A percentile compares a stretch with the other conserved stretches of the same genome.
Conservation (phyloP, 2,329 filamentous ascomycete genomes). For the Aspergillus jensenii region DNA sequence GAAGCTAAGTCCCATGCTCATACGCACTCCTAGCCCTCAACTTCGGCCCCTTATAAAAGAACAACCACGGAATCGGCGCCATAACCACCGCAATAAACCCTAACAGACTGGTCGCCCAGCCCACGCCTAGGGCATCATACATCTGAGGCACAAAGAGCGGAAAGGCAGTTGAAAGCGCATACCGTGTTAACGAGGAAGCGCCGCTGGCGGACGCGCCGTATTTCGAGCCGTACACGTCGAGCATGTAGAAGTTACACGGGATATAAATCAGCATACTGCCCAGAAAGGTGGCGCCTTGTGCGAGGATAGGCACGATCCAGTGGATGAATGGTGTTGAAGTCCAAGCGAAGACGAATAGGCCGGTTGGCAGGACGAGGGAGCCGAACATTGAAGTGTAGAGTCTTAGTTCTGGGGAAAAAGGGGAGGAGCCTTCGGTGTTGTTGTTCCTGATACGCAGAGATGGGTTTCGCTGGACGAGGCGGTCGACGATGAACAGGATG, state of each 20-base stretch:
- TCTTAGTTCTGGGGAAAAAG: slow-evolving; percentile 21
- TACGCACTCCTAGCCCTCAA: slow-evolving; percentile 32
- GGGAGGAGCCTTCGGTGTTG: background rate
- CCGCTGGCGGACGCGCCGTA: slow-evolving; percentile 39
- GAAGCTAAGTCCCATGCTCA: slow-evolving; percentile 17
- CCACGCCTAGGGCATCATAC: slow-evolving; percentile 40
- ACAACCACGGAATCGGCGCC: slow-evolving; percentile 38
- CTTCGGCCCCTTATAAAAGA: slow-evolving; percentile 32
- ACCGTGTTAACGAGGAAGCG: slow-evolving; percentile 27
- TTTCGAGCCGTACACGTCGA: slow-evolving; percentile 41
- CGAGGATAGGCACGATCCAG: slow-evolving; percentile 31
- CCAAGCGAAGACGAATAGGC: slow-evolving; percentile 72
- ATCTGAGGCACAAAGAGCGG: slow-evolving; percentile 43
- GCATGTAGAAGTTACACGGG: slow-evolving; percentile 40
- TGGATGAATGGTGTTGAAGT: slow-evolving; percentile 43
- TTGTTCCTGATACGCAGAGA: slow-evolving; percentile 1
- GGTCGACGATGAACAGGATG: slow-evolving; percentile 6
- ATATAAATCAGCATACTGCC: slow-evolving; percentile 34
- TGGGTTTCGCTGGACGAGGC: background rate
- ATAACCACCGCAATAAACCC: slow-evolving; percentile 37
- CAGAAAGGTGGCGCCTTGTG: slow-evolving; percentile 26
- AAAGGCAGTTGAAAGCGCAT: slow-evolving; percentile 34
- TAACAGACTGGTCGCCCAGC: slow-evolving; percentile 43
- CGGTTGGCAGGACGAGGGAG: slow-evolving; percentile 43
- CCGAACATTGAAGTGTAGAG: slow-evolving; percentile 28